These are phyloP conservation scores for Monosporascus ibericus DNA, from an alignment of 2,329 filamentous ascomycete species.

Conservation along the genomic window DNA sequence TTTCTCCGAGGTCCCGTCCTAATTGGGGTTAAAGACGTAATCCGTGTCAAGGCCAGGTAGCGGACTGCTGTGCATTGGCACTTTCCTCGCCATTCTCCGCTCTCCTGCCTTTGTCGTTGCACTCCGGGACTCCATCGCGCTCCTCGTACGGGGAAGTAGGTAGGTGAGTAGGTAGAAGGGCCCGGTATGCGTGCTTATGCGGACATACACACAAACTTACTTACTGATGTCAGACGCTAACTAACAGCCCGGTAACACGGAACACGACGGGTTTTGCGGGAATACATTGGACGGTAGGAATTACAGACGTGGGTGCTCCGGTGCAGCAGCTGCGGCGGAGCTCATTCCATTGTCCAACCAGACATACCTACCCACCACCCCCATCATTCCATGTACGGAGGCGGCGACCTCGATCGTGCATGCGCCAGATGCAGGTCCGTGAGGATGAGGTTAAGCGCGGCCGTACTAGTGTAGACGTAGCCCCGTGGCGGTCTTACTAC, in stretches of 20 bases:
- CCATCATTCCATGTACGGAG: neutral
- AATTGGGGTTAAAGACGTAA: neutral
- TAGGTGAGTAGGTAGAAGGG: too few species aligned
- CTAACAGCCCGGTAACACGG: neutral
- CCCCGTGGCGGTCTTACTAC: slow-evolving; percentile 1
- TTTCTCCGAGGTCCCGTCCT: neutral
- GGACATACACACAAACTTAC: neutral
- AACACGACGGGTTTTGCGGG: too few species aligned
- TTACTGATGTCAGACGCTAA: neutral
- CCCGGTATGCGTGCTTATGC: neutral
- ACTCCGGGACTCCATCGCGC: neutral
- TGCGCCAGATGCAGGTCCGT: slow-evolving; percentile 36
- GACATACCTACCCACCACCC: too few species aligned
- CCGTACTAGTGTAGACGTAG: slow-evolving; percentile 10
- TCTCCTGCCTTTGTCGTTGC: neutral
- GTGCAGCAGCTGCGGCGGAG: too few species aligned
- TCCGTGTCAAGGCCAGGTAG: neutral
- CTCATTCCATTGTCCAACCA: too few species aligned
- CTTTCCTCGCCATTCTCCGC: neutral
- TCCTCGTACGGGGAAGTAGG: too few species aligned
- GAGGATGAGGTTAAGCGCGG: slow-evolving; percentile 33
- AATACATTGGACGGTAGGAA: too few species aligned
- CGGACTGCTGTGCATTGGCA: neutral
- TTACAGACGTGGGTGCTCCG: too few species aligned
- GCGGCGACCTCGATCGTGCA: slow-evolving; percentile 13